These are phyloP conservation scores for Rubia peregrina DNA, from an alignment of 305 asterid species.

Conservation along the genomic window DNA sequence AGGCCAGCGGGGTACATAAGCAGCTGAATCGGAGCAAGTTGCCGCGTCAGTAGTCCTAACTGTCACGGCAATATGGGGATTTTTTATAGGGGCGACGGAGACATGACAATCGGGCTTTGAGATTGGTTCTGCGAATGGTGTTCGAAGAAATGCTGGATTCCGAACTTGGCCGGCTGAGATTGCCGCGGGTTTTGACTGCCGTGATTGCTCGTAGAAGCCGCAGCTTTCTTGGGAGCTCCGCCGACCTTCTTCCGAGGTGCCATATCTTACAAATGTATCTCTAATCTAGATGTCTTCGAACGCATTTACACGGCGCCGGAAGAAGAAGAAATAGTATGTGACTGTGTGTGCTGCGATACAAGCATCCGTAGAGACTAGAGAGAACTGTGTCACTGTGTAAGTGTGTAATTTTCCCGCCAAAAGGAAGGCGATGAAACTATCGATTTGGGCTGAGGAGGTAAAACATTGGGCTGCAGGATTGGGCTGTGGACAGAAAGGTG, in stretches of 20 bases:
- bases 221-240: conserved; percentile 55
- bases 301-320: background rate
- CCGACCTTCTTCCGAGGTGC: conserved; percentile 64
- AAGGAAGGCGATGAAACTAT: background rate
- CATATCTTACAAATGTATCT: conserved; percentile 31
- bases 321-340: background rate
- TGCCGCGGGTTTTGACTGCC: conserved; percentile 25
- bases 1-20: conserved; percentile 20
- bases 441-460: conserved; percentile 34
- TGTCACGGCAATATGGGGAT: conserved; percentile 18
- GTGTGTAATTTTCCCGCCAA: conserved; percentile 48
- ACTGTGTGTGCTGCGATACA: background rate
- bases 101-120: conserved; percentile 18
- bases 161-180: conserved; percentile 72
- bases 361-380: background rate
- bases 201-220: conserved; percentile 24
- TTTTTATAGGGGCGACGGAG: background rate
- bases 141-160: conserved; percentile 87
- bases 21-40: conserved; percentile 16
- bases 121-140: conserved; percentile 69
- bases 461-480: conserved; percentile 32
- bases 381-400: background rate
- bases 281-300: background rate
- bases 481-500: background rate
- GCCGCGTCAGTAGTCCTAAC: conserved; percentile 16